Conservation (phyloP, 768 basidiomycete species). For the Sarcodon aspratus region DNA sequence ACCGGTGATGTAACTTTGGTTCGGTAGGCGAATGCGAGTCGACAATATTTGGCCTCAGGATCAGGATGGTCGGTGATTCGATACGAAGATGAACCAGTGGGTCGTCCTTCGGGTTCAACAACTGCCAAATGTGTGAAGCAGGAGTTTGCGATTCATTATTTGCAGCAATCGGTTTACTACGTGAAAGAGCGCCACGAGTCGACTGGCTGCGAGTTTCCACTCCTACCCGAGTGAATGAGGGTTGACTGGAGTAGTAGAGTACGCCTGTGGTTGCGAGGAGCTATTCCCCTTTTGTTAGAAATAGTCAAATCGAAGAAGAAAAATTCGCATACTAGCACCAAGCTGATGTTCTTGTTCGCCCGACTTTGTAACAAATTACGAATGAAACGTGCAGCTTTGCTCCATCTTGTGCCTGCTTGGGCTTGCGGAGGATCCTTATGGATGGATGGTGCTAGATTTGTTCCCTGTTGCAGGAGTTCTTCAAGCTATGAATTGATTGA, state of each 20-base stretch:
- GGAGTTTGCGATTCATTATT: constrained; percentile 22
- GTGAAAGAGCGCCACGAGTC: constrained; percentile 16
- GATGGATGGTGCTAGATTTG: constrained; percentile 37
- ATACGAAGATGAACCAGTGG: constrained; percentile 66
- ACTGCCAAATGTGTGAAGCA: constrained; percentile 65
- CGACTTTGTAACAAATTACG: constrained; percentile 50
- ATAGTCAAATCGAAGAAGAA: background rate
- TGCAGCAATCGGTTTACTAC: constrained; percentile 7
- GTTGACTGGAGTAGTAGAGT: constrained; percentile 62
- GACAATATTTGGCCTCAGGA: constrained; percentile 38
- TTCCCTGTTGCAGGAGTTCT: constrained; percentile 72
- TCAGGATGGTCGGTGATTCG: constrained; percentile 69
- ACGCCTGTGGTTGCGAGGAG: constrained; percentile 68
- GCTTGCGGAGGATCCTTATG: constrained; percentile 12
- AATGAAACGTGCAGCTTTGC: constrained; percentile 26
- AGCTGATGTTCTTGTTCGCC: constrained; percentile 66
- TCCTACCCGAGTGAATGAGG: constrained; percentile 18
- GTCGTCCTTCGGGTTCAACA: constrained; percentile 58
- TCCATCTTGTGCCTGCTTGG: constrained; percentile 27
- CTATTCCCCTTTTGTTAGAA: constrained; percentile 24
- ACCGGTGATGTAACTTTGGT: constrained; percentile 4
- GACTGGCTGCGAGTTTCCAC: constrained; percentile 9
- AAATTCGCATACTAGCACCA: constrained; percentile 48
- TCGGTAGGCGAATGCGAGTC: constrained; percentile 1
- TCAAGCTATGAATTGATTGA: constrained; percentile 41